These are phyloP conservation scores for Pistacia vera DNA, from an alignment of 345 rosid genomes.

Conservation along the genomic window DNA sequence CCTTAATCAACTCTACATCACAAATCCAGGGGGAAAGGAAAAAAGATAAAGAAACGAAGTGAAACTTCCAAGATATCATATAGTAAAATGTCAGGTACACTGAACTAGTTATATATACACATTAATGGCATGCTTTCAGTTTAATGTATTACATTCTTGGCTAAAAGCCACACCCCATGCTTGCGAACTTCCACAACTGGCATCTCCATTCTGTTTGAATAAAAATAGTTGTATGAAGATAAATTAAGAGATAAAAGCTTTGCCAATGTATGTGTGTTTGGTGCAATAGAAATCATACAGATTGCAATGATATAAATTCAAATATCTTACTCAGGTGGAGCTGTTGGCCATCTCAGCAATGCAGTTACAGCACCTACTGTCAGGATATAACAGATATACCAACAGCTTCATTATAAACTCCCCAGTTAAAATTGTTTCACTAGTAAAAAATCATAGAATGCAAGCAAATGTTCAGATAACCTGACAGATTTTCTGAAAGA, in stretches of 20 bases:
- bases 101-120: constrained; percentile 22
- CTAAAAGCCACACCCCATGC: constrained; percentile 85
- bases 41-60: not conserved
- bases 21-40: not conserved
- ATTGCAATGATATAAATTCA: not conserved
- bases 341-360: constrained; percentile 90
- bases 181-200: constrained; percentile 85
- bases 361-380: constrained; percentile 72
- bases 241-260: constrained; percentile 8
- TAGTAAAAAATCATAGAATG: not conserved
- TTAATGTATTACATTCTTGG: constrained; percentile 71
- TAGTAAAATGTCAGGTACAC: constrained; percentile 15
- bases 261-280: not conserved
- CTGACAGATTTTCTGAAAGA: constrained; percentile 64
- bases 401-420: constrained; percentile 9
- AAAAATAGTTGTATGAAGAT: constrained; percentile 30
- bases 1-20: constrained; percentile 7
- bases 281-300: not conserved
- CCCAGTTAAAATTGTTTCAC: not conserved
- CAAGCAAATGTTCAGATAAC: constrained; percentile 30
- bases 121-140: constrained; percentile 26
- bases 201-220: constrained; percentile 79
- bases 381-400: constrained; percentile 15
- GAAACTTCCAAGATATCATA: constrained; percentile 14
- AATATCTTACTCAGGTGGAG: constrained; percentile 73